A percentile compares a stretch with the other conserved stretches of the same genome.
Conservation (phyloP, 768 basidiomycete species). For the Boletales sp. region DNA sequence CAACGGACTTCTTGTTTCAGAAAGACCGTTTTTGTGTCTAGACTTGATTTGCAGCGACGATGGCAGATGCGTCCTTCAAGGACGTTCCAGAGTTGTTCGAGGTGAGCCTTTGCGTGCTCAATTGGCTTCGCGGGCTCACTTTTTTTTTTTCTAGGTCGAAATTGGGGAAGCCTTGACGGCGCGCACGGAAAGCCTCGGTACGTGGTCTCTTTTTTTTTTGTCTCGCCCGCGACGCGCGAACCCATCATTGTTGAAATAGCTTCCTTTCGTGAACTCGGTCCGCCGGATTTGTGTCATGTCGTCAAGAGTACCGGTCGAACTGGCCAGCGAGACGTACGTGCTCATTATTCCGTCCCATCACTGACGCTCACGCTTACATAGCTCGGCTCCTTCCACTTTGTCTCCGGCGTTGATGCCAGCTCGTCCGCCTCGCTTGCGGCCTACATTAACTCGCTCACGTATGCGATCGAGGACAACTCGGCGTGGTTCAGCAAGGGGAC, state of each 20-base stretch:
- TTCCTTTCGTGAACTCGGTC: conserved; percentile 94
- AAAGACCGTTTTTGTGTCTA: neutral
- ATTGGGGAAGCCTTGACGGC: conserved; percentile 86
- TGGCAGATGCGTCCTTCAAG: conserved; percentile 77
- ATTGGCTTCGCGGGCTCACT: conserved; percentile 1
- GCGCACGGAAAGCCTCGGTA: conserved; percentile 89
- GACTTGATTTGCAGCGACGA: conserved; percentile 19
- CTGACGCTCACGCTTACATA: conserved; percentile 29
- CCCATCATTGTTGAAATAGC: conserved; percentile 42
- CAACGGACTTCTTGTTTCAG: conserved; percentile 24
- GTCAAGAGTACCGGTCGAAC: conserved; percentile 84
- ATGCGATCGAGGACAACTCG: conserved; percentile 84
- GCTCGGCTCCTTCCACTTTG: conserved; percentile 95
- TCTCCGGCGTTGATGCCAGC: conserved; percentile 98
- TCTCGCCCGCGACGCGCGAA: too few relatives aligned
- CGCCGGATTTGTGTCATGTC: conserved; percentile 94
- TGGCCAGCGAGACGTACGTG: conserved; percentile 82
- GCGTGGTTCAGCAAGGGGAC: conserved; percentile 90
- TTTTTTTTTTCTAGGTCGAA: conserved; percentile 55
- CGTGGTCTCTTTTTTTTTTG: conserved; percentile 27
- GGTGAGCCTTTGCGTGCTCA: conserved; percentile 41
- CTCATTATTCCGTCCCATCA: neutral
- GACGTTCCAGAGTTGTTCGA: conserved; percentile 98
- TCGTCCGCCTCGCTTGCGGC: conserved; percentile 97
- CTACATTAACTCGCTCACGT: conserved; percentile 98